Conservation (phyloP, 2,329 filamentous ascomycete species). For the Chrysoporthe cubensis region DNA sequence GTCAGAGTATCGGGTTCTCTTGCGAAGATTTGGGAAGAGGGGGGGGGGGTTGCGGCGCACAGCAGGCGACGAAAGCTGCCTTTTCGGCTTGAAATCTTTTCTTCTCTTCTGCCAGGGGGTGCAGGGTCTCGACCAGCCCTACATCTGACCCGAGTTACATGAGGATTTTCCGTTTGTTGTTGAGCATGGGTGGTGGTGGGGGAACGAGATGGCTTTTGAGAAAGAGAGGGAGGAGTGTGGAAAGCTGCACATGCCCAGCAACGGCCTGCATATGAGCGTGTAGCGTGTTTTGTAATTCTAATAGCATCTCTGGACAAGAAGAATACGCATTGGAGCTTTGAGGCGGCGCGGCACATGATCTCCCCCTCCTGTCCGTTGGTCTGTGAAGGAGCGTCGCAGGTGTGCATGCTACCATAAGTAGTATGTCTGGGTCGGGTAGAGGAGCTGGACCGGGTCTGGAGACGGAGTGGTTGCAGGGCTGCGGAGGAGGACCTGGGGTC, state of each 20-base stretch:
- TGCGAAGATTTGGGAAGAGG: conserved; percentile 9
- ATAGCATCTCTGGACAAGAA: conserved; percentile 18
- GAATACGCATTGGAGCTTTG: neutral
- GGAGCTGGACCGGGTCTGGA: too few species aligned
- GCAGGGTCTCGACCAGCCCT: neutral
- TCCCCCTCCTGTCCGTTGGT: neutral
- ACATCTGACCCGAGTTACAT: conserved; percentile 8
- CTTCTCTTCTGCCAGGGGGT: neutral
- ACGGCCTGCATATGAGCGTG: conserved; percentile 24
- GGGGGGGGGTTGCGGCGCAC: conserved; percentile 12
- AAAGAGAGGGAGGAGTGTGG: neutral
- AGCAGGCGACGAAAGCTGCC: conserved; percentile 15
- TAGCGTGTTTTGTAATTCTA: conserved; percentile 22
- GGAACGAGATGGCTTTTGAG: neutral
- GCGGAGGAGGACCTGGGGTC: too few species aligned
- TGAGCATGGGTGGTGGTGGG: neutral
- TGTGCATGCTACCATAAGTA: too few species aligned
- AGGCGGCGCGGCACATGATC: neutral
- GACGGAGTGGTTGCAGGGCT: too few species aligned
- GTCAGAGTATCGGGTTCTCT: neutral
- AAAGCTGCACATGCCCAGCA: conserved; percentile 16
- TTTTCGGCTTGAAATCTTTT: conserved; percentile 1
- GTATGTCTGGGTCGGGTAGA: too few species aligned
- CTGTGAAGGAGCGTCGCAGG: too few species aligned
- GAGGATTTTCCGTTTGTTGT: conserved; percentile 7